Evolutionary conservation across 1,284 basidiomycete species (phyloP).

Genomic region (Inonotus hispidus): DNA sequence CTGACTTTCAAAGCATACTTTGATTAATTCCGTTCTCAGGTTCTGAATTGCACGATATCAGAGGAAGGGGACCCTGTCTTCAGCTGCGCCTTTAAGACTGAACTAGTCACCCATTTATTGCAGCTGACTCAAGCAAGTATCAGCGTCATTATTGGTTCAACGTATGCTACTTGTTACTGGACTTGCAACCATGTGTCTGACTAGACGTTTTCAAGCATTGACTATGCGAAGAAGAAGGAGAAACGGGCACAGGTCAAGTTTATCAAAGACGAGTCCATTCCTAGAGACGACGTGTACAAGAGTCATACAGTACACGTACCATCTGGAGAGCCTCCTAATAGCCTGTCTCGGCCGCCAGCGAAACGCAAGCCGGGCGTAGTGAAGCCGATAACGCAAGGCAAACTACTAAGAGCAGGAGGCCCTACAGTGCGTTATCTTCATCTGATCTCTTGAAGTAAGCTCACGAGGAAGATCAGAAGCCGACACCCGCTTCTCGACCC

Average conservation of each 20-base stretch:
- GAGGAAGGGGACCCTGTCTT: constrained; percentile 97
- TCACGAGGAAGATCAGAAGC: constrained; percentile 33
- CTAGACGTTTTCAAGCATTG: constrained; percentile 45
- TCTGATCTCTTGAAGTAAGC: not conserved
- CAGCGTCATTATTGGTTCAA: constrained; percentile 68
- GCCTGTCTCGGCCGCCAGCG: constrained; percentile 78
- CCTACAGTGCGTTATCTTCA: constrained; percentile 44
- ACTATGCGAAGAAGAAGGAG: constrained; percentile 96
- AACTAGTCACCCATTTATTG: constrained; percentile 80
- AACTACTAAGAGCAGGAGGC: constrained; percentile 73
- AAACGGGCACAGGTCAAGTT: constrained; percentile 89
- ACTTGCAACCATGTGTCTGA: not conserved
- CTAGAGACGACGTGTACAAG: constrained; percentile 89
- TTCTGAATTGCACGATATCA: constrained; percentile 66
- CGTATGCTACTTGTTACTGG: constrained; percentile 46
- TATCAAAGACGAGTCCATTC: constrained; percentile 83
- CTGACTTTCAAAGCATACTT: not conserved
- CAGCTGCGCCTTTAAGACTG: constrained; percentile 94
- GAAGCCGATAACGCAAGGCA: constrained; percentile 81
- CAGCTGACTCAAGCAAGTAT: constrained; percentile 78
- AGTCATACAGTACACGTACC: constrained; percentile 86
- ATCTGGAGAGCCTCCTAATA: constrained; percentile 82
- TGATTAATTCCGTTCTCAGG: constrained; percentile 31
- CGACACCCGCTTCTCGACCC: constrained; percentile 42
- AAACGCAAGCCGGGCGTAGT: constrained; percentile 83